A percentile compares a stretch with the other conserved stretches of the same genome.
These are phyloP conservation scores for Malassezia furfur DNA, from an alignment of 1,284 basidiomycete genomes.

Conservation along the genomic window DNA sequence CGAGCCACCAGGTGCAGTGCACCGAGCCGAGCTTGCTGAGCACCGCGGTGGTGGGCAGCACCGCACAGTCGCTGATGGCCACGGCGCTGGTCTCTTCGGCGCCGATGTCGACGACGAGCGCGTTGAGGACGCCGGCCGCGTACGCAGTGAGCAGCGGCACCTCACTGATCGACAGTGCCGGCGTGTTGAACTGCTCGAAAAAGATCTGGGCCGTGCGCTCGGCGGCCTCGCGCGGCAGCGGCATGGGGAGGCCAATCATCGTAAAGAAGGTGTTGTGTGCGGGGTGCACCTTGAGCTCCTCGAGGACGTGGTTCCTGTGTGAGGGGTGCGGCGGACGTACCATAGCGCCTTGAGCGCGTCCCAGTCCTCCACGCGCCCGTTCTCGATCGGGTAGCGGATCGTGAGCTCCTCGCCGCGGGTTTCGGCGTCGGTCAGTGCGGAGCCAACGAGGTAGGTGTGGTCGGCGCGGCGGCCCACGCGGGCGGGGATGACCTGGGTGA, in stretches of 20 bases:
- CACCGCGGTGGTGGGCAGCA: conserved; percentile 26
- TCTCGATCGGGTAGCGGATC: conserved; percentile 73
- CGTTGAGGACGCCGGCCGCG: conserved; percentile 66
- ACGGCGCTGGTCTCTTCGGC: conserved; percentile 65
- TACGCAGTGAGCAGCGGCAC: conserved; percentile 75
- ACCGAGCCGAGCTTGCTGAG: conserved; percentile 30
- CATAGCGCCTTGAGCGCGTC: conserved; percentile 82
- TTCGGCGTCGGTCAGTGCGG: not conserved
- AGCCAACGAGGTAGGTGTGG: conserved; percentile 8
- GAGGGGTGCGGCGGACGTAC: conserved; percentile 52
- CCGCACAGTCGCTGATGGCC: conserved; percentile 68
- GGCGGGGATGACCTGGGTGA: conserved; percentile 1
- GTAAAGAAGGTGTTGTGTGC: conserved; percentile 78
- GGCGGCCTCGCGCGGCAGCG: conserved; percentile 63
- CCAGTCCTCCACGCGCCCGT: conserved; percentile 69
- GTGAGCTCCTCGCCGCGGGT: conserved; percentile 58
- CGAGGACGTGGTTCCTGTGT: conserved; percentile 71
- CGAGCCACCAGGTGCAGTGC: conserved; percentile 41
- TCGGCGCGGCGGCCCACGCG: not conserved
- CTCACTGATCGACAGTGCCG: conserved; percentile 72
- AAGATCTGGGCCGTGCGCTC: conserved; percentile 75
- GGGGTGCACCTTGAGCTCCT: conserved; percentile 67
- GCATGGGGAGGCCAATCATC: conserved; percentile 63
- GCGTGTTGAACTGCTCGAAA: conserved; percentile 90
- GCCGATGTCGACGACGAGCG: conserved; percentile 76